Conservation (phyloP, 192 early-diverging fungal genomes). For the Coemansia sp. region DNA sequence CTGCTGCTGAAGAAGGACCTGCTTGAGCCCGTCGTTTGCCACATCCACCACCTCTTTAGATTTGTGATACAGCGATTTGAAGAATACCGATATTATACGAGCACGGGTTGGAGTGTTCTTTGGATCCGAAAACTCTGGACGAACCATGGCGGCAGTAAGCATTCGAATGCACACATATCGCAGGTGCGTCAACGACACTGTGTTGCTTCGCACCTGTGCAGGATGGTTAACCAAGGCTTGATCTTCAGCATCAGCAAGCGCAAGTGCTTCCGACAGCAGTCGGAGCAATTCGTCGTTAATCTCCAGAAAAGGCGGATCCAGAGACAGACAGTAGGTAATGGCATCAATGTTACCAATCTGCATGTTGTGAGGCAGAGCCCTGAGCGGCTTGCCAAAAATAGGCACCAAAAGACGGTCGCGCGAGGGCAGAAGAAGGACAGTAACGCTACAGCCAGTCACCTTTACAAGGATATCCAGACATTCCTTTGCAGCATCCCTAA, state of each 20-base stretch:
- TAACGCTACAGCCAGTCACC: conserved; percentile 75
- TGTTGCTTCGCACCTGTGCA: conserved; percentile 77
- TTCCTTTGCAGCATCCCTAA: conserved; percentile 85
- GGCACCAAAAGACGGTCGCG: conserved; percentile 83
- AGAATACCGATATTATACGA: conserved; percentile 95
- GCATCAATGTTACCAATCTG: conserved; percentile 99
- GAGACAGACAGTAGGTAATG: conserved; percentile 90
- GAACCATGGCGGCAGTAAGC: conserved; percentile 90
- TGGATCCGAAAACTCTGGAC: conserved; percentile 73
- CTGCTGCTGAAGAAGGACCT: conserved; percentile 56
- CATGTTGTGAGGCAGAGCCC: conserved; percentile 91
- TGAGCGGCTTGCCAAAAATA: conserved; percentile 96
- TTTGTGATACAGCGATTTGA: conserved; percentile 97
- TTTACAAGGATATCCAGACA: conserved; percentile 80
- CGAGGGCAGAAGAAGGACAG: conserved; percentile 80
- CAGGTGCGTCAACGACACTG: conserved; percentile 78
- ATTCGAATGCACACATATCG: conserved; percentile 97
- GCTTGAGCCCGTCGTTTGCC: conserved; percentile 89
- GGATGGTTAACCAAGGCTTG: conserved; percentile 85
- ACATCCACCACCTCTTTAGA: conserved; percentile 92
- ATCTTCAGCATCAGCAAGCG: conserved; percentile 96
- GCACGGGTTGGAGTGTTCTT: conserved; percentile 77
- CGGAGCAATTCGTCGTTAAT: conserved; percentile 92
- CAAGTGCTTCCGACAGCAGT: conserved; percentile 86
- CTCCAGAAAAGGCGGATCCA: conserved; percentile 82